phyloP scores from a whole-genome alignment of 345 rosid species.

The Crucihimalaya himalaica region DNA sequence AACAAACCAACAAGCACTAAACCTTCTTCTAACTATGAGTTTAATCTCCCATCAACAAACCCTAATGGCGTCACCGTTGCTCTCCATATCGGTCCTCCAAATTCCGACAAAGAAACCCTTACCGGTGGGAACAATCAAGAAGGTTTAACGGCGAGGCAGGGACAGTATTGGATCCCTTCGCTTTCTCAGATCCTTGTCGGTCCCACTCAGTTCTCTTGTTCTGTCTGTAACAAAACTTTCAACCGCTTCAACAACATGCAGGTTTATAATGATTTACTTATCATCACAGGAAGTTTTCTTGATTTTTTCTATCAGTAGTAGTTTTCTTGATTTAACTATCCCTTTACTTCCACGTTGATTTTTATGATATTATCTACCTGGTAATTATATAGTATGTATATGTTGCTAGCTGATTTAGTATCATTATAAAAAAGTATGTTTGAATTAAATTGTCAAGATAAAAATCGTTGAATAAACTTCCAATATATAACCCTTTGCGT shows the following conservation, averaged over 20 bases:
- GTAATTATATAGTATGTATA: not conserved
- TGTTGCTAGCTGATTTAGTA: not conserved
- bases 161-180: slow-evolving; percentile 87
- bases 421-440: not conserved
- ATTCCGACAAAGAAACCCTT: slow-evolving; percentile 32
- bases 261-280: slow-evolving; percentile 43
- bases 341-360: slow-evolving; percentile 3
- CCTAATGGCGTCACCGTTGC: slow-evolving; percentile 64
- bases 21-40: slow-evolving; percentile 22
- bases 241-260: slow-evolving; percentile 95
- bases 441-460: not conserved
- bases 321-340: not conserved
- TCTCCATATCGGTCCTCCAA: slow-evolving; percentile 69
- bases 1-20: slow-evolving; percentile 36
- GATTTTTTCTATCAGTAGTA: too few species aligned
- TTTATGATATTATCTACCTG: not conserved
- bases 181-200: slow-evolving; percentile 88
- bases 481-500: not conserved
- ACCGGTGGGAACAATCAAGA: slow-evolving; percentile 43
- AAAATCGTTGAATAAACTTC: not conserved
- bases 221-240: slow-evolving; percentile 85
- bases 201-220: slow-evolving; percentile 91
- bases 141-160: slow-evolving; percentile 38
- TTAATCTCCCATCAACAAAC: slow-evolving; percentile 20
- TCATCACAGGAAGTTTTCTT: slow-evolving; percentile 1